Evolutionary conservation across 2,329 filamentous ascomycete genomes (phyloP).

Genomic region (Lachnellula cervina): DNA sequence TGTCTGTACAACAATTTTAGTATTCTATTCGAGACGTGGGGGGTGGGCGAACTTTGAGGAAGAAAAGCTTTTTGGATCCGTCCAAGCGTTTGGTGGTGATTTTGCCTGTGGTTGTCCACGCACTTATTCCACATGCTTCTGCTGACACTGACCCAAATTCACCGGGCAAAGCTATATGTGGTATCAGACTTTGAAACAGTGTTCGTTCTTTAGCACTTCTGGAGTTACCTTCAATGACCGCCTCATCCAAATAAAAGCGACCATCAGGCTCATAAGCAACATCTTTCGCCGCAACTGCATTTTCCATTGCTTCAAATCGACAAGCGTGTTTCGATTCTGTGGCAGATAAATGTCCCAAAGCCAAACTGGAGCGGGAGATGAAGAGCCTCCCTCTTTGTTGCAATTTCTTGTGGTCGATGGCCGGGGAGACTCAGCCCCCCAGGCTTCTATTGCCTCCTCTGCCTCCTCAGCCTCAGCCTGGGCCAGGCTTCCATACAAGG

Average conservation of each 20-base stretch:
- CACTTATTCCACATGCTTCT: background rate
- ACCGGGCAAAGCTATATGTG: background rate
- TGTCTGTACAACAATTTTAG: background rate
- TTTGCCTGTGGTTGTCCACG: background rate
- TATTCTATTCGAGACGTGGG: background rate
- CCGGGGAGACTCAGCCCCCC: too few species aligned
- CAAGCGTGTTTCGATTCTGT: too few species aligned
- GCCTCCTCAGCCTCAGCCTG: too few species aligned
- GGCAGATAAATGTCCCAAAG: too few species aligned
- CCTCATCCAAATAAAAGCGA: background rate
- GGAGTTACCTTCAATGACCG: background rate
- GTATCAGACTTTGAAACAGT: background rate
- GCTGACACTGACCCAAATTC: background rate
- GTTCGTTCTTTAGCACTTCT: background rate
- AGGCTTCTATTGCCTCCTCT: too few species aligned
- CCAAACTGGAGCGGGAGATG: too few species aligned
- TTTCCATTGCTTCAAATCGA: too few species aligned
- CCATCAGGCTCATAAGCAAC: too few species aligned
- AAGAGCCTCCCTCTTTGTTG: too few species aligned
- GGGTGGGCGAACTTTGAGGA: background rate
- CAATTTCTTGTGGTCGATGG: too few species aligned
- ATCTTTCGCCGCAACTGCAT: too few species aligned
- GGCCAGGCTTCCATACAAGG: too few species aligned
- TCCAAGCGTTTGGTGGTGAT: background rate
- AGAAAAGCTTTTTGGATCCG: background rate